Evolutionary conservation across 306 rosid species (phyloP).

Genomic region (Fragaria ananassa): DNA sequence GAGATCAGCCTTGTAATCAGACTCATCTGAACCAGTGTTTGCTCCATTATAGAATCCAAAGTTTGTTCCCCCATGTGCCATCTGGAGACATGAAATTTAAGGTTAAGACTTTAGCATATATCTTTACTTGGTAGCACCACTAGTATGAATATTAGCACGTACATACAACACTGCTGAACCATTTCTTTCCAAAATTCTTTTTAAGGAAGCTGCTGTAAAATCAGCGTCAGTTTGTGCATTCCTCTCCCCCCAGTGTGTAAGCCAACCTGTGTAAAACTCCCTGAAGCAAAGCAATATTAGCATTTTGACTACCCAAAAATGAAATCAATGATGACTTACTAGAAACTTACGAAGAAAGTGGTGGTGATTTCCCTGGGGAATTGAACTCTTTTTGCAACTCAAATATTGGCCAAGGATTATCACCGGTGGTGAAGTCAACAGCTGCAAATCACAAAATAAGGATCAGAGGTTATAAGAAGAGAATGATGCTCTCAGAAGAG

Average conservation of each 20-base stretch:
- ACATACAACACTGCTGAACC: conserved; percentile 91
- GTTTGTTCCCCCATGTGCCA: conserved; percentile 97
- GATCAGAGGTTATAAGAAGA: conserved; percentile 23
- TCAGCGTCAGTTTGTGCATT: conserved; percentile 65
- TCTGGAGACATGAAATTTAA: conserved; percentile 45
- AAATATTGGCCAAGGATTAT: conserved; percentile 85
- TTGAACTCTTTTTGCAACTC: conserved; percentile 87
- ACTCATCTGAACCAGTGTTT: conserved; percentile 57
- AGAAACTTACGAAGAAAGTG: conserved; percentile 76
- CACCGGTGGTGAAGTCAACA: conserved; percentile 87
- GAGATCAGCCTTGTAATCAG: conserved; percentile 78
- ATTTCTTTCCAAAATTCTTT: conserved; percentile 64
- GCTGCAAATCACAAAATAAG: conserved; percentile 45
- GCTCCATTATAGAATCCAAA: conserved; percentile 95
- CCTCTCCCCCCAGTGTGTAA: conserved; percentile 94
- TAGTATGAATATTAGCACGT: conserved; percentile 26
- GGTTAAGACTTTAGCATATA: conserved; percentile 22
- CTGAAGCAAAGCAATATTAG: conserved; percentile 45
- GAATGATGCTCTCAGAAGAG: not conserved
- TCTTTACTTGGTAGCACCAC: conserved; percentile 16
- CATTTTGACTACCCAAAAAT: conserved; percentile 25
- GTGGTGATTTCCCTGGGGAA: conserved; percentile 88
- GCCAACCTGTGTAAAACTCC: conserved; percentile 97
- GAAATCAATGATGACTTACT: conserved; percentile 20
- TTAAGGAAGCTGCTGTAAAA: conserved; percentile 66